Evolutionary conservation across 1,139 yeast genomes (phyloP), one percentile per base, ranked within the genome.

Genomic region (Nakaseomyces kungkrabaensis): DNA sequence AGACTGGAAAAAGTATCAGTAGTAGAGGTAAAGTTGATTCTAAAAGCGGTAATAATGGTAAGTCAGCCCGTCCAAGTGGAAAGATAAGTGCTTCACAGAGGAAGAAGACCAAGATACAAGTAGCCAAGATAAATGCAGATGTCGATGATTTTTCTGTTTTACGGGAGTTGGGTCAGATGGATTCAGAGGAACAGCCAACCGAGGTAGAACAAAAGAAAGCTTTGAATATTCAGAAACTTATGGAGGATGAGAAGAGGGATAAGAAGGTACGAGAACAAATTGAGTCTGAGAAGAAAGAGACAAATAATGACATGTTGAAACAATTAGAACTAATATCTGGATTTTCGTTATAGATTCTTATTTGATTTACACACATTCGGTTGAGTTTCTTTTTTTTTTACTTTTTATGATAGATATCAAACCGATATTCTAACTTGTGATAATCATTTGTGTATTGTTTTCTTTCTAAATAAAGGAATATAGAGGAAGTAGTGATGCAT

Each of bases 251-350:
- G 49, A 63, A 70, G 51, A 69, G 70, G 32, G 89, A 79, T 55
- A 67, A 72, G 52, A 66, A 68, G 48, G 66, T 68, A 42, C 74
- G 74, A 45, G 70, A 72, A 51, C 67, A 72, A 51, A 65, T 64
- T 13, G 68, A 69, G 52, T 63, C 65, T 26, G 62, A 69, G 50
- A 68, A 72, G 44, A 71, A 74, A 55, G 64, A 70, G 49, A 74
- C 78, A 3, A 78, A 81, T 38, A 68, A 70, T 42, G 83, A 78
- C 50, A 62, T 85, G 48, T 61, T 73, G 47, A 69, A 71, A 50
- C 90, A 84, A 64, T 68, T 84, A 54, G 87, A 82, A 52, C 57
- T 78, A 60, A 74, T 82, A 46, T 73, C 75, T 8, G 81, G 77
- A 3, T 75, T 80, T 69, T 76, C 69, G 25, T 60, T 78, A 42